Percentiles rank a stretch among this genome's conserved stretches.
phyloP scores from a whole-genome alignment of 768 basidiomycete genomes.

The Tremella yokohamensis region DNA sequence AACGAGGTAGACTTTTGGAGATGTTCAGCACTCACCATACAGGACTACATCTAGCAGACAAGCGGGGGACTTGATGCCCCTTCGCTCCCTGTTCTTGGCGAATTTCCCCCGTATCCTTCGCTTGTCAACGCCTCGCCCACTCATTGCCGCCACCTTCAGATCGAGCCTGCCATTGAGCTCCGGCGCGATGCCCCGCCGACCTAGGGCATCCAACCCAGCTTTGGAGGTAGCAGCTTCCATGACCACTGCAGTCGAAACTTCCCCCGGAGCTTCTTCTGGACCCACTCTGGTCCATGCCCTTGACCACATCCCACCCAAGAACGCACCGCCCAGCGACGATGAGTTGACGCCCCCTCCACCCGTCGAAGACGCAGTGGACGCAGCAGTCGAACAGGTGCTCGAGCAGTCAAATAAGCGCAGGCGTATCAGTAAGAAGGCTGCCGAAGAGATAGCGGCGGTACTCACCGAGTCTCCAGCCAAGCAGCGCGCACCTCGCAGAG shows the following conservation, averaged over 20 bases:
- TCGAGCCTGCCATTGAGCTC: no score
- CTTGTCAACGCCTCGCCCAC: no score
- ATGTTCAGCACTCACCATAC: no score
- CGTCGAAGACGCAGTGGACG: conserved; percentile 4
- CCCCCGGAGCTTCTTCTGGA: background rate
- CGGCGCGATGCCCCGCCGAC: background rate
- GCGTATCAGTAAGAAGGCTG: background rate
- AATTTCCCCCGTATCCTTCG: no score
- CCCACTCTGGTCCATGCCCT: conserved; percentile 30
- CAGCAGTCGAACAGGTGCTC: background rate
- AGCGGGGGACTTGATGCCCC: no score
- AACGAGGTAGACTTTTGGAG: no score
- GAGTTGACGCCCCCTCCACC: conserved; percentile 21
- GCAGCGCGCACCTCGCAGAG: background rate
- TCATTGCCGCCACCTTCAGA: no score
- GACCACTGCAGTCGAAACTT: background rate
- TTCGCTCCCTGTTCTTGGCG: no score
- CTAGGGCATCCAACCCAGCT: background rate
- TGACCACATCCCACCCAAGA: conserved; percentile 27
- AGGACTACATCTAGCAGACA: no score
- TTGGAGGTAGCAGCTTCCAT: background rate
- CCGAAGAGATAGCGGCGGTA: background rate
- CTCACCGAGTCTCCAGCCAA: background rate
- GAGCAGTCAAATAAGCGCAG: background rate
- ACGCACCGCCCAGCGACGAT: conserved; percentile 10